These are phyloP conservation scores for Logfia minima DNA, from an alignment of 129 eudicot genomes.

Conservation along the genomic window DNA sequence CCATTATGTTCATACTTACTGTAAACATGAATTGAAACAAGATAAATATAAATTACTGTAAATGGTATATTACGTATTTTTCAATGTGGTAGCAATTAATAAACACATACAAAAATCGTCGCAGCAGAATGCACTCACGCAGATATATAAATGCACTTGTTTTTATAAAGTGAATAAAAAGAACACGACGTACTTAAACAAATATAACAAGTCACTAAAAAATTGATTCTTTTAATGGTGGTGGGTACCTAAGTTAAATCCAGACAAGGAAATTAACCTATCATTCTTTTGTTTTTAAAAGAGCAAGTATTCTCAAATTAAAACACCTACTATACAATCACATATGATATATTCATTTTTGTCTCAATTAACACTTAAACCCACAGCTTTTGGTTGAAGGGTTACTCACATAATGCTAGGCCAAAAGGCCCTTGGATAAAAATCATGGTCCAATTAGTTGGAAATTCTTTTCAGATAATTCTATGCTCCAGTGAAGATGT, in stretches of 20 bases:
- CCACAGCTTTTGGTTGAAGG: neutral
- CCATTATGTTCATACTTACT: conserved; percentile 88
- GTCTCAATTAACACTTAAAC: neutral
- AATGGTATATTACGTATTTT: neutral
- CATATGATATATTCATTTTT: neutral
- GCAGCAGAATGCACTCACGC: neutral
- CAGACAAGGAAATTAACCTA: neutral
- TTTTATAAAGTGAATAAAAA: neutral
- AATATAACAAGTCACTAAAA: neutral
- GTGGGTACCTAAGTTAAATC: neutral
- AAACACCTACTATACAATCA: neutral
- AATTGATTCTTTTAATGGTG: neutral
- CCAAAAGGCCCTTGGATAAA: neutral
- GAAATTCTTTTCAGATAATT: too few species aligned
- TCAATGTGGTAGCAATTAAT: neutral
- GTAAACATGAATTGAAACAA: conserved; percentile 9
- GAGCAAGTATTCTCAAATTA: too few species aligned
- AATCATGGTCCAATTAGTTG: neutral
- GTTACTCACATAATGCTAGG: neutral
- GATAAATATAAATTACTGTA: neutral
- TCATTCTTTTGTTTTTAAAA: neutral
- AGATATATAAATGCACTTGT: neutral
- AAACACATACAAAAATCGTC: neutral
- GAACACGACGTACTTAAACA: neutral
- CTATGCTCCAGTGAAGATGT: too few species aligned